These are phyloP conservation scores for Cyberlindnera saturnus DNA, from an alignment of 805 yeast genomes.

Conservation along the genomic window DNA sequence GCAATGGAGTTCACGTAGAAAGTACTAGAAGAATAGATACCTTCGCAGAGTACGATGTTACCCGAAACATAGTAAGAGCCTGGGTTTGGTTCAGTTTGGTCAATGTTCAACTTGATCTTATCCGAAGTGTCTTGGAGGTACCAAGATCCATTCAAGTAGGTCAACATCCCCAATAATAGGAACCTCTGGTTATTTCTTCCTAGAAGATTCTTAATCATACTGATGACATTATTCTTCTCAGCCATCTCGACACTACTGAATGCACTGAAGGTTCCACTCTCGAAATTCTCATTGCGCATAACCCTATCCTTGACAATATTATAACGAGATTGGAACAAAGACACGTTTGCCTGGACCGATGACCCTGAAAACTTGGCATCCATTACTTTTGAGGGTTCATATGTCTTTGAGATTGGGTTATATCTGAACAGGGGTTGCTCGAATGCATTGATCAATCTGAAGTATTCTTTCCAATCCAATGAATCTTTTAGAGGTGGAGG, in stretches of 20 bases:
- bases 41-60: conserved; percentile 75
- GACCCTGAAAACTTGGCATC: conserved; percentile 23
- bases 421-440: conserved; percentile 62
- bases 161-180: conserved; percentile 69
- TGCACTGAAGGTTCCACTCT: conserved; percentile 30
- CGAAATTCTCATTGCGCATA: conserved; percentile 70
- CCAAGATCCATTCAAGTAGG: conserved; percentile 61
- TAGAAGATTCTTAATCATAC: conserved; percentile 73
- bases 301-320: conserved; percentile 63
- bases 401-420: conserved; percentile 57
- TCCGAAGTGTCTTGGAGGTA: conserved; percentile 80
- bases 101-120: conserved; percentile 51
- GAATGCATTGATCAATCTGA: conserved; percentile 56
- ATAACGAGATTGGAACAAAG: conserved; percentile 49
- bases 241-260: conserved; percentile 24
- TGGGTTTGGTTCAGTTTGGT: conserved; percentile 53
- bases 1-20: conserved; percentile 73
- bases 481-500: conserved; percentile 22
- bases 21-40: conserved; percentile 64
- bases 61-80: conserved; percentile 71
- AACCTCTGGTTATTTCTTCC: conserved; percentile 81
- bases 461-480: conserved; percentile 69
- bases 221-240: conserved; percentile 32
- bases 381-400: conserved; percentile 30
- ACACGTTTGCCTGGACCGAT: conserved; percentile 26